These are phyloP conservation scores for Dioscorea cayenensis DNA, from an alignment of 116 monocot genomes.

Conservation along the genomic window DNA sequence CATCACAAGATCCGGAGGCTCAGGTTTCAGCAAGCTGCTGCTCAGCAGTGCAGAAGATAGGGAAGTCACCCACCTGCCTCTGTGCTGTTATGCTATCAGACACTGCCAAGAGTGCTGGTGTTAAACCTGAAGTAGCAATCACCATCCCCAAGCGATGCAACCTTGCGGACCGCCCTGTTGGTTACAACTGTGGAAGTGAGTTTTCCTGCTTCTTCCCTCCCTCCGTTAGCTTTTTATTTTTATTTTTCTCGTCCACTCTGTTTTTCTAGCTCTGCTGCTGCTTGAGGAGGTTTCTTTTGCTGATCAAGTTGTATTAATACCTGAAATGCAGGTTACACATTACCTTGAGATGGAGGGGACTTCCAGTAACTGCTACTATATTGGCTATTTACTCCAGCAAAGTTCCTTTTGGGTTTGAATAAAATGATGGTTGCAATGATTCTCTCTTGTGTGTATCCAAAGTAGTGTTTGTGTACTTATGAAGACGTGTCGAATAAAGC, in stretches of 20 bases:
- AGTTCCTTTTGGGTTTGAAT: too few relatives aligned
- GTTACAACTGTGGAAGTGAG: conserved; percentile 66
- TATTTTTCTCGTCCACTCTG: neutral
- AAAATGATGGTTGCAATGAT: too few relatives aligned
- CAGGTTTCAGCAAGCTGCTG: conserved; percentile 43
- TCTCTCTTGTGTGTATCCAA: too few relatives aligned
- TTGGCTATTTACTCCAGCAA: neutral
- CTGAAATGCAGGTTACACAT: neutral
- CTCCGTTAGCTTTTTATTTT: neutral
- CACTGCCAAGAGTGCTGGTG: conserved; percentile 47
- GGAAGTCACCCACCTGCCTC: conserved; percentile 46
- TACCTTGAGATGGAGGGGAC: neutral
- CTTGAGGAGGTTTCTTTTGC: too few relatives aligned
- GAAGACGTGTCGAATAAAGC: too few relatives aligned
- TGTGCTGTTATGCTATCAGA: conserved; percentile 66
- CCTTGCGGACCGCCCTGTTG: conserved; percentile 49
- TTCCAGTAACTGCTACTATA: neutral
- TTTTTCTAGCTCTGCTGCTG: neutral
- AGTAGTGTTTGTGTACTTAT: too few relatives aligned
- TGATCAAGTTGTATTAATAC: neutral
- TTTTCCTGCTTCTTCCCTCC: neutral
- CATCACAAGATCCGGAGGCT: conserved; percentile 26
- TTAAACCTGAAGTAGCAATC: conserved; percentile 46
- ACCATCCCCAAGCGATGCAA: conserved; percentile 71
- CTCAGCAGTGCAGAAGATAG: conserved; percentile 20